Evolutionary conservation across 306 rosid species (phyloP).

Genomic region (Trichosanthes truncata): DNA sequence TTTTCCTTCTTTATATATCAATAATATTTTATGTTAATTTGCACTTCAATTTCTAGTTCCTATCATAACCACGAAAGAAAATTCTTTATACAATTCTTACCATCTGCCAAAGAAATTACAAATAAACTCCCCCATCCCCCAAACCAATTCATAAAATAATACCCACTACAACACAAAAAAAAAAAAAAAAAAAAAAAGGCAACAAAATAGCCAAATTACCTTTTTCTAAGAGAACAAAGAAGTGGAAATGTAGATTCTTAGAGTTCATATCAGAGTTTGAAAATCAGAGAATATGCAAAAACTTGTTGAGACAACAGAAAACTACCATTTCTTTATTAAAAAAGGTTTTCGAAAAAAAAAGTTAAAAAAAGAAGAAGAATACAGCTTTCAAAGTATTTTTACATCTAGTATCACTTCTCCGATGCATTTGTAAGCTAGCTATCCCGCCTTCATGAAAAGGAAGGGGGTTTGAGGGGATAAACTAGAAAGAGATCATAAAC

Average conservation of each 20-base stretch:
- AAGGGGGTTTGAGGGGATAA: background rate
- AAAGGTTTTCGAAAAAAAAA: background rate
- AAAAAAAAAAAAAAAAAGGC: background rate
- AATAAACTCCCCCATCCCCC: background rate
- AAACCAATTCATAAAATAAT: background rate
- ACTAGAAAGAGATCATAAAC: constrained; percentile 1
- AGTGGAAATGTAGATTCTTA: background rate
- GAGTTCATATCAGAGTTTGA: background rate
- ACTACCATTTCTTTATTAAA: background rate
- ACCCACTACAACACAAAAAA: background rate
- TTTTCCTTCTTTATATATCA: background rate
- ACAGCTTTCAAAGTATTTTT: background rate
- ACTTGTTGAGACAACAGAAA: background rate
- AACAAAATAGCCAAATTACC: background rate
- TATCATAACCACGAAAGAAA: background rate
- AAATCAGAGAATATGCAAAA: background rate
- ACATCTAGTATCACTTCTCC: background rate
- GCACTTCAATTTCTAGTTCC: background rate
- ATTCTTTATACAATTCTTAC: background rate
- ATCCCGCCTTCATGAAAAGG: background rate
- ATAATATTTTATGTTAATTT: background rate
- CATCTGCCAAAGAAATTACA: background rate
- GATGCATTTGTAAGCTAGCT: background rate
- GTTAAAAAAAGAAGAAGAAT: background rate
- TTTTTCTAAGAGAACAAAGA: background rate